Evolutionary conservation across 2,329 filamentous ascomycete species (phyloP).

Genomic region (Trichophyton mentagrophytes): DNA sequence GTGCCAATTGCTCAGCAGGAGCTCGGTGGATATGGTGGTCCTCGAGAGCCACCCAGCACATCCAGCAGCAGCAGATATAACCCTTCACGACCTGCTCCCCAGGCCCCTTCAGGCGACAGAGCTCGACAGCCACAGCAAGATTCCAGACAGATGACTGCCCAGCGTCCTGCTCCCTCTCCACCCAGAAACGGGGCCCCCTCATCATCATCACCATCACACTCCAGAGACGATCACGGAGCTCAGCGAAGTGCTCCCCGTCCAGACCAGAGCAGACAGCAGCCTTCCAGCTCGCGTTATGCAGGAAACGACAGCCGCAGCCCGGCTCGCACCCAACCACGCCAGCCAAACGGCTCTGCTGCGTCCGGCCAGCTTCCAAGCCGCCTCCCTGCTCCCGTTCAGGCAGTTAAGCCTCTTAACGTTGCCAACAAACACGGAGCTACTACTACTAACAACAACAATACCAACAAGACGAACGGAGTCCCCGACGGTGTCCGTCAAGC

Average conservation of each 20-base stretch:
- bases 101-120: constrained; percentile 49
- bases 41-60: constrained; percentile 37
- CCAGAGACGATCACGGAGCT: constrained; percentile 21
- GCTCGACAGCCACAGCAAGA: constrained; percentile 31
- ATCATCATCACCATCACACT: neutral
- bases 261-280: constrained; percentile 25
- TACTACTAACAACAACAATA: constrained; percentile 24
- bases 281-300: constrained; percentile 11
- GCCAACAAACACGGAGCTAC: constrained; percentile 46
- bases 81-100: constrained; percentile 70
- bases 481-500: constrained; percentile 71
- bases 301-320: constrained; percentile 25
- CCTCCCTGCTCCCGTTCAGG: constrained; percentile 43
- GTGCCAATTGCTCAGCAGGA: constrained; percentile 79
- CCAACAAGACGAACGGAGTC: constrained; percentile 23
- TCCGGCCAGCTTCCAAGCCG: constrained; percentile 43
- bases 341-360: constrained; percentile 35
- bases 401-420: constrained; percentile 68
- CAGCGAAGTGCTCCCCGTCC: constrained; percentile 25
- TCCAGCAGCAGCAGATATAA: constrained; percentile 56
- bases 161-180: constrained; percentile 69
- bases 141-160: constrained; percentile 50
- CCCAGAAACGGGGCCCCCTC: constrained; percentile 27
- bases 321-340: constrained; percentile 24
- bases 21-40: constrained; percentile 56